These are phyloP conservation scores for Penicillium pulvis DNA, from an alignment of 495 filamentous ascomycete genomes.

Conservation along the genomic window DNA sequence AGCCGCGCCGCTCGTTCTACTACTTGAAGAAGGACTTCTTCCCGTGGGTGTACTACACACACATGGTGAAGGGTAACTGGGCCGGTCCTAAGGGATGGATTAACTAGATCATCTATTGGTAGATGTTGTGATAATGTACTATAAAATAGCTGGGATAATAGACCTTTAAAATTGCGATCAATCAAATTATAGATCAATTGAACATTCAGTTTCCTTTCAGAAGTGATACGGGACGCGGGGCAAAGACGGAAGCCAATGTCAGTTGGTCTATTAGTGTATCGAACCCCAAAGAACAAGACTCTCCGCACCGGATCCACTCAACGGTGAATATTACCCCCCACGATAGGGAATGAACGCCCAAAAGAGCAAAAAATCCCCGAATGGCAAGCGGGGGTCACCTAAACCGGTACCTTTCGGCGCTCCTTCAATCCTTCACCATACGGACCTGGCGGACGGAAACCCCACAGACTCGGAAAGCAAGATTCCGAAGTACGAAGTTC, in stretches of 20 bases:
- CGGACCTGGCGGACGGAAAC: neutral
- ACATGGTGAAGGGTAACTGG: conserved; percentile 65
- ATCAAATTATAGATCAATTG: neutral
- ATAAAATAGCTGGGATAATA: neutral
- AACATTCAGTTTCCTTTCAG: neutral
- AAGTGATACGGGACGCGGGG: neutral
- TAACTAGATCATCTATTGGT: conserved; percentile 12
- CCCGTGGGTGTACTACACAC: conserved; percentile 63
- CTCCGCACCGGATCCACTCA: conserved; percentile 9
- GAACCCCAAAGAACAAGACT: conserved; percentile 1
- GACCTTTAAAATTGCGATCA: neutral
- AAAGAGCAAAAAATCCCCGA: conserved; percentile 23
- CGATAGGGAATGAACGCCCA: conserved; percentile 12
- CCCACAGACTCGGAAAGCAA: neutral
- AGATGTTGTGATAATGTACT: conserved; percentile 3
- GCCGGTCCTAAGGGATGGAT: conserved; percentile 59
- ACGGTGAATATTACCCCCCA: conserved; percentile 6
- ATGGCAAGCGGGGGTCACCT: neutral
- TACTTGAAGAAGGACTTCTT: conserved; percentile 74
- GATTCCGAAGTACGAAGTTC: neutral
- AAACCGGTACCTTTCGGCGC: neutral
- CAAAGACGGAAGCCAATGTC: neutral
- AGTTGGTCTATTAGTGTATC: neutral
- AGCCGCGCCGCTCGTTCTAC: conserved; percentile 59
- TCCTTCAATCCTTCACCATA: neutral